Percentiles rank a stretch among this genome's conserved stretches.
These are phyloP conservation scores for Neurospora sp. DNA, from an alignment of 495 filamentous ascomycete species.

Conservation along the genomic window DNA sequence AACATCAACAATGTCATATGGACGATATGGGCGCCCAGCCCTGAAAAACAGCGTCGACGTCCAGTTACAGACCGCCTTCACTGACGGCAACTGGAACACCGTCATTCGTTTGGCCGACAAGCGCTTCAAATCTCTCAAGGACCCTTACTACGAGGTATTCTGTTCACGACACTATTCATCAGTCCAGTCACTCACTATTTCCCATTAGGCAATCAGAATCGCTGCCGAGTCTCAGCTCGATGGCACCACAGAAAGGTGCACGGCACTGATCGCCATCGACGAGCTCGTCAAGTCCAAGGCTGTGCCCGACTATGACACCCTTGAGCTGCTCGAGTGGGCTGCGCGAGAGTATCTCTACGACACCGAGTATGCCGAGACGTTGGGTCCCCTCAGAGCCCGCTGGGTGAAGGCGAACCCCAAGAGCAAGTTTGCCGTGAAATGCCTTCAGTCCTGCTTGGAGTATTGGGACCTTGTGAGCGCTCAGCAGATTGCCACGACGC, in stretches of 20 bases:
- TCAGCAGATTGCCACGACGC: slow-evolving; percentile 37
- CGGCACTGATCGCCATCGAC: slow-evolving; percentile 25
- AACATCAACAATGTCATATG: slow-evolving; percentile 14
- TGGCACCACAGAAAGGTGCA: slow-evolving; percentile 23
- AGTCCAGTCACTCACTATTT: slow-evolving; percentile 1
- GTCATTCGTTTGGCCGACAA: slow-evolving; percentile 33
- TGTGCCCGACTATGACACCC: slow-evolving; percentile 27
- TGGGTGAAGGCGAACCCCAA: slow-evolving; percentile 35
- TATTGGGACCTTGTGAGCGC: slow-evolving; percentile 38
- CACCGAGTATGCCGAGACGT: slow-evolving; percentile 26
- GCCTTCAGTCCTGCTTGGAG: slow-evolving; percentile 33
- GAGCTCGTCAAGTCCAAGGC: slow-evolving; percentile 27
- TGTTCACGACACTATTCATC: not conserved
- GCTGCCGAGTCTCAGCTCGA: slow-evolving; percentile 35
- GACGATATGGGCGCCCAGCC: slow-evolving; percentile 15
- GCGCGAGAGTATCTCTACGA: slow-evolving; percentile 17
- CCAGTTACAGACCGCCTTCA: slow-evolving; percentile 29
- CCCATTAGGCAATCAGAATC: slow-evolving; percentile 31
- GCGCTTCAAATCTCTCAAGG: slow-evolving; percentile 30
- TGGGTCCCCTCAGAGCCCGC: slow-evolving; percentile 30
- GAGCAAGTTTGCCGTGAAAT: slow-evolving; percentile 24
- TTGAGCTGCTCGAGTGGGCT: slow-evolving; percentile 36
- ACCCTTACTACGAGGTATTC: slow-evolving; percentile 35
- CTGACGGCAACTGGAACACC: slow-evolving; percentile 32
- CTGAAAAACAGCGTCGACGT: slow-evolving; percentile 30